phyloP scores from a whole-genome alignment of 2,329 filamentous ascomycete species.

The Colletotrichum cuscutae region DNA sequence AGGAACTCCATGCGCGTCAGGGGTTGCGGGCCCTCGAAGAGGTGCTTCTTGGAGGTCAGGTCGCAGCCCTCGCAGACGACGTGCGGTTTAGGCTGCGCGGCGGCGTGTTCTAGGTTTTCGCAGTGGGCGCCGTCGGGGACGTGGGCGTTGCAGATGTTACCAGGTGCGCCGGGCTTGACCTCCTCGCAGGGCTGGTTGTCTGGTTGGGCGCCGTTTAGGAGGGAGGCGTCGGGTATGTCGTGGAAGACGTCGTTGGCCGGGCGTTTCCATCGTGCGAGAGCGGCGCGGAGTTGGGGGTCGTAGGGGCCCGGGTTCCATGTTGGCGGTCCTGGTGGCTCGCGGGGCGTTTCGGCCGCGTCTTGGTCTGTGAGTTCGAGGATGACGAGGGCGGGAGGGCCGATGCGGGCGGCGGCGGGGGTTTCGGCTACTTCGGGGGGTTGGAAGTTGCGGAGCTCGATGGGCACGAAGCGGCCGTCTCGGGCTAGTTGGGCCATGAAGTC shows the following conservation, averaged over 20 bases:
- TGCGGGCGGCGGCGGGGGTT: not conserved
- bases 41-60: slow-evolving; percentile 27
- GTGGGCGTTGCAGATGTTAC: not conserved
- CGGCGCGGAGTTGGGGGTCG: not conserved
- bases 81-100: not conserved
- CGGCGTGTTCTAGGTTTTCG: slow-evolving; percentile 37
- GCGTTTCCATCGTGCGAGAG: slow-evolving; percentile 25
- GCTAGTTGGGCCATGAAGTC: not conserved
- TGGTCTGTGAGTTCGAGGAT: slow-evolving; percentile 7
- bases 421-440: slow-evolving; percentile 1
- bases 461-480: slow-evolving; percentile 23
- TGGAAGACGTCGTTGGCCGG: slow-evolving; percentile 30
- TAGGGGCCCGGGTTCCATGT: not conserved
- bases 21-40: slow-evolving; percentile 32
- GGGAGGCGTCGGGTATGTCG: slow-evolving; percentile 29
- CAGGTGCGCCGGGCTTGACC: not conserved
- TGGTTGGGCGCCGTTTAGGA: not conserved
- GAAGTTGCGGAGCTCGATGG: slow-evolving; percentile 21
- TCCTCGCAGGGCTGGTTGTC: slow-evolving; percentile 20
- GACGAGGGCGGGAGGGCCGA: not conserved
- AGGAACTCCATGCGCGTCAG: slow-evolving; percentile 40
- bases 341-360: not conserved
- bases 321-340: not conserved
- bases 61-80: slow-evolving; percentile 43
- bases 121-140: slow-evolving; percentile 26